These are phyloP conservation scores for Ceratonia siliqua DNA, from an alignment of 306 rosid species.

Conservation along the genomic window DNA sequence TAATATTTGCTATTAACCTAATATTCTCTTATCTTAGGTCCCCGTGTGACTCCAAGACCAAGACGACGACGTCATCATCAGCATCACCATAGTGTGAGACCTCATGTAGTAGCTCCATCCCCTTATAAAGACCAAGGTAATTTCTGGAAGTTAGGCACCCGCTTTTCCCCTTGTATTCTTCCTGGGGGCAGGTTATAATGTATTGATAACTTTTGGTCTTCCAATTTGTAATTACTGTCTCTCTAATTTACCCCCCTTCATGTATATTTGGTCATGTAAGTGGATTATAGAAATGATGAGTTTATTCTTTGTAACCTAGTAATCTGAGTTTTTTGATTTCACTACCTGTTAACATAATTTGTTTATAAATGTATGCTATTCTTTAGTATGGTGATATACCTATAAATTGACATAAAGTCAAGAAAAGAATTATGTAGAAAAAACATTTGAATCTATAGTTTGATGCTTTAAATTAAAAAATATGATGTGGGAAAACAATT, in stretches of 20 bases:
- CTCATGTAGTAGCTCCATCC: conserved; percentile 57
- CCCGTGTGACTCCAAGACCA: conserved; percentile 37
- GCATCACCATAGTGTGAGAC: conserved; percentile 41
- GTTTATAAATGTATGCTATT: conserved; percentile 10
- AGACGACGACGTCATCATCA: conserved; percentile 30
- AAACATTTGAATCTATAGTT: conserved; percentile 25
- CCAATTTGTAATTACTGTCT: background rate
- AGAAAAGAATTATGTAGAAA: conserved; percentile 1
- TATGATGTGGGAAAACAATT: background rate
- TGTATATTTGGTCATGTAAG: conserved; percentile 14
- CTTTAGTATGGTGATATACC: background rate
- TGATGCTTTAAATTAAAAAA: background rate
- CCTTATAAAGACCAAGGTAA: conserved; percentile 75
- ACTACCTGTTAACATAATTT: background rate
- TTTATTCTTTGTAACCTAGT: conserved; percentile 2
- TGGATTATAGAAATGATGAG: conserved; percentile 10
- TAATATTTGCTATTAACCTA: conserved; percentile 15
- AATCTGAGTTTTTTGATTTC: conserved; percentile 8
- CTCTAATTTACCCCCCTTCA: background rate
- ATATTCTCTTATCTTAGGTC: conserved; percentile 50
- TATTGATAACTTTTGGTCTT: background rate
- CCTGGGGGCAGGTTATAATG: conserved; percentile 1
- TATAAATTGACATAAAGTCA: conserved; percentile 1
- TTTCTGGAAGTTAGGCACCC: conserved; percentile 7
- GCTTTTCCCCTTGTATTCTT: conserved; percentile 17